phyloP scores from a whole-genome alignment of 371 early-diverging fungal genomes.

The Massospora cicadina region DNA sequence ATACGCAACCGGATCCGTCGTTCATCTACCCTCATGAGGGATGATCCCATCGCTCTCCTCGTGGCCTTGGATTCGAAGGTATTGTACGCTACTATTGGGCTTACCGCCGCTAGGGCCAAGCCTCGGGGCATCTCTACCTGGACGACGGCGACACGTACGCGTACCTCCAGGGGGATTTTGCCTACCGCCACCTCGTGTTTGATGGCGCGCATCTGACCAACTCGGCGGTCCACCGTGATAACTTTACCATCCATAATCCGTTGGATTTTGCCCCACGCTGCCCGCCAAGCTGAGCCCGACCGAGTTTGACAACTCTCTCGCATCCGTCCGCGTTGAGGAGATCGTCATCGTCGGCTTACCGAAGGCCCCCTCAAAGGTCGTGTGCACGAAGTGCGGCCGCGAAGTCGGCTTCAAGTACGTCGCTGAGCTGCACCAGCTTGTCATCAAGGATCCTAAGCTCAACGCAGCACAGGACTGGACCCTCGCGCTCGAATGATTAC shows the following conservation, averaged over 20 bases:
- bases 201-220: constrained; percentile 16
- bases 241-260: constrained; percentile 1
- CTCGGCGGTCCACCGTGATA: constrained; percentile 8
- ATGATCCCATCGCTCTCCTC: constrained; percentile 82
- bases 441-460: constrained; percentile 50
- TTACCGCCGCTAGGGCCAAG: constrained; percentile 26
- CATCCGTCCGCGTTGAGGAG: constrained; percentile 23
- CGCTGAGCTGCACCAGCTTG: constrained; percentile 18
- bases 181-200: constrained; percentile 28
- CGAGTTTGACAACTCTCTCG: constrained; percentile 16
- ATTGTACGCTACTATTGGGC: constrained; percentile 10
- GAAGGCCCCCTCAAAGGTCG: constrained; percentile 12
- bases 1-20: constrained; percentile 73
- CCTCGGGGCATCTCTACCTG: constrained; percentile 58
- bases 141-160: constrained; percentile 83
- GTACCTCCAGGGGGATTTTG: constrained; percentile 40
- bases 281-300: constrained; percentile 14
- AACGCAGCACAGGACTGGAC: constrained; percentile 39
- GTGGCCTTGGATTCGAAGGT: constrained; percentile 46
- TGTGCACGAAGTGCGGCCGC: not conserved
- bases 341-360: constrained; percentile 22
- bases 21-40: constrained; percentile 52
- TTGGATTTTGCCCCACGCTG: constrained; percentile 13
- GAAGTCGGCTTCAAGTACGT: constrained; percentile 11
- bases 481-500: constrained; percentile 21